Percentiles rank a stretch among this genome's conserved stretches.
Evolutionary conservation across 139 green algal genomes (phyloP).

Genomic region (Picochlorum sp.): DNA sequence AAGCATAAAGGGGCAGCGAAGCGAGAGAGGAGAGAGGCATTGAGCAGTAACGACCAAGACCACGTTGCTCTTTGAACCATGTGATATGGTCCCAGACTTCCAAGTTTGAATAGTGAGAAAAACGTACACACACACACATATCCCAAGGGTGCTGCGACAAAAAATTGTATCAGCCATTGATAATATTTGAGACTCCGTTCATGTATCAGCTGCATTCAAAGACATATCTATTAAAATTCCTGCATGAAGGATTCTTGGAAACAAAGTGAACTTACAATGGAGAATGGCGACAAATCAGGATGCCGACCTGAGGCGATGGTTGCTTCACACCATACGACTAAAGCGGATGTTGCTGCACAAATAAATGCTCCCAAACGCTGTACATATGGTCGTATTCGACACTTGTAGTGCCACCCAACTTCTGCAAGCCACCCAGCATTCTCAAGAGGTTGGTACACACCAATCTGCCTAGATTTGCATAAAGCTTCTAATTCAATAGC

Average conservation of each 20-base stretch:
- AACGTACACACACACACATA: constrained; percentile 89
- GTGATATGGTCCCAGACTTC: constrained; percentile 65
- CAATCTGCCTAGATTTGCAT: constrained; percentile 27
- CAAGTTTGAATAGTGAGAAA: constrained; percentile 82
- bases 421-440: not conserved
- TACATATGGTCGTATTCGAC: constrained; percentile 34
- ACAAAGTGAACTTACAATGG: constrained; percentile 6
- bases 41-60: constrained; percentile 45
- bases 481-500: constrained; percentile 53
- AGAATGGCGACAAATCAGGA: constrained; percentile 77
- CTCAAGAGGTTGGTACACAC: constrained; percentile 9
- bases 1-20: constrained; percentile 89
- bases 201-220: constrained; percentile 15
- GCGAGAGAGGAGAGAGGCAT: constrained; percentile 34
- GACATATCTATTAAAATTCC: no score
- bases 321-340: constrained; percentile 77
- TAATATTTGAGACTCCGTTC: constrained; percentile 3
- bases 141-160: constrained; percentile 51
- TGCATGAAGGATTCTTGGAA: not conserved
- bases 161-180: constrained; percentile 34
- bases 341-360: constrained; percentile 40
- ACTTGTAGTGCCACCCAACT: constrained; percentile 31
- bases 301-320: constrained; percentile 62
- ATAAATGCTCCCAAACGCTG: constrained; percentile 25
- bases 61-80: constrained; percentile 58